Base-by-base conservation (phyloP, 2,329 filamentous ascomycete genomes). In the Arthrobotrys conoides region DNA sequence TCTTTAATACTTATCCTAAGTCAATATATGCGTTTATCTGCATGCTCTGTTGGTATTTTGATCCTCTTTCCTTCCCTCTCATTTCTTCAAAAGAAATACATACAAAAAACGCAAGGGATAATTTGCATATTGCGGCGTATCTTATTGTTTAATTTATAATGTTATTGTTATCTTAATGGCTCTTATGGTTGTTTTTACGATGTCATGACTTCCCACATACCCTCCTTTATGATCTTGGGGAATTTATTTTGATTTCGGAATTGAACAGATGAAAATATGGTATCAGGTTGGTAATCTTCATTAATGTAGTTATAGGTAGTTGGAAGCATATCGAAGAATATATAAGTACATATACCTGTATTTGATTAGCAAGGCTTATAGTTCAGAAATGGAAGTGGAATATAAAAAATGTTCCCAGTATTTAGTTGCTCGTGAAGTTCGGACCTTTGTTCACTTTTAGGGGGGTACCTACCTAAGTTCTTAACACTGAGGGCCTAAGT, bases 61-160 rank as follows among this genome's bases (percentile, higher is more conserved):
- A n/a, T 5, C 14, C 1, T 6, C 20, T 20, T 46, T 20, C 8
- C 14, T n/a, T 14, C 14, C 14, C 36, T 38, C 12, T 8, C 12
- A 2, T 14, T 38, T 8, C 36, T 16, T n/a, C 16, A n/a, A 41
- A 41, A 41, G 12, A 41, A 41, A 16, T 9, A 36, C 14, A 9
- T 20, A 48, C 27, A 41, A 61, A 27, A 44, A 59, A 44, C 33
- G 12, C 4, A 20, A 20, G 14, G 36, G 33, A n/a, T 33, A 16
- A 44, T 44, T 61, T 61, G 57, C 57, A 61, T 27, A 61, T 61
- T 36, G 33, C 20, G 36, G 57, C 57, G 36, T 36, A 24, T 36
- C 20, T 44, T 41, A n/a, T 44, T 61, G 20, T 44, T 46, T 68
- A 68, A 57, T 68, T 22, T 57, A 44, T 68, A 57, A 68, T 68